A percentile compares a stretch with the other conserved stretches of the same genome.
phyloP scores from a whole-genome alignment of 148 eudicot species.

The Linanthus parryae region DNA sequence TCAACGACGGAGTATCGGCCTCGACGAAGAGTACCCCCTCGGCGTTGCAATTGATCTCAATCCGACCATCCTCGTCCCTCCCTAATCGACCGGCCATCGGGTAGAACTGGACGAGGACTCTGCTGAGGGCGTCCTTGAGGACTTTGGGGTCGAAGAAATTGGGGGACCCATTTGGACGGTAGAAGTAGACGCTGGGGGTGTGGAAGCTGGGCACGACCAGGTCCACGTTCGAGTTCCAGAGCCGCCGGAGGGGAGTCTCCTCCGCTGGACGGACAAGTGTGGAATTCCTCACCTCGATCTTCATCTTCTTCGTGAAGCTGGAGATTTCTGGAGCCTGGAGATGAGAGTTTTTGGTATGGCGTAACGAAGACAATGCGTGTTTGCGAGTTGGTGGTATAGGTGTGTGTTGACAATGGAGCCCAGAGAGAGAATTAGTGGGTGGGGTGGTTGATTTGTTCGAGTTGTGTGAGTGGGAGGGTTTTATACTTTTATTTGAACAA shows the following conservation, averaged over 20 bases:
- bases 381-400: no score
- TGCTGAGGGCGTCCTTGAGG: constrained; percentile 5
- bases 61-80: neutral
- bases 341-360: no score
- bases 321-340: no score
- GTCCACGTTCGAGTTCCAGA: constrained; percentile 18
- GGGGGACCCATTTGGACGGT: constrained; percentile 5
- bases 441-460: no score
- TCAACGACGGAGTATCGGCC: neutral
- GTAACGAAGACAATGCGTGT: no score
- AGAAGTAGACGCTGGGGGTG: constrained; percentile 15
- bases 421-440: no score
- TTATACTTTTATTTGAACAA: no score
- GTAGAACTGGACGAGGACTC: constrained; percentile 6
- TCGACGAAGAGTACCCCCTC: constrained; percentile 4
- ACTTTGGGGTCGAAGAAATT: constrained; percentile 10
- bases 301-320: neutral
- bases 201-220: constrained; percentile 4
- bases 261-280: constrained; percentile 14
- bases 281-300: neutral
- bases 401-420: no score
- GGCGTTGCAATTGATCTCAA: constrained; percentile 5
- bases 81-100: constrained; percentile 5
- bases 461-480: no score
- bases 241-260: constrained; percentile 7